Evolutionary conservation across 1,139 yeast genomes (phyloP), one percentile per base, ranked within the genome.

Genomic region (Casaregolazyma suthepensis): DNA sequence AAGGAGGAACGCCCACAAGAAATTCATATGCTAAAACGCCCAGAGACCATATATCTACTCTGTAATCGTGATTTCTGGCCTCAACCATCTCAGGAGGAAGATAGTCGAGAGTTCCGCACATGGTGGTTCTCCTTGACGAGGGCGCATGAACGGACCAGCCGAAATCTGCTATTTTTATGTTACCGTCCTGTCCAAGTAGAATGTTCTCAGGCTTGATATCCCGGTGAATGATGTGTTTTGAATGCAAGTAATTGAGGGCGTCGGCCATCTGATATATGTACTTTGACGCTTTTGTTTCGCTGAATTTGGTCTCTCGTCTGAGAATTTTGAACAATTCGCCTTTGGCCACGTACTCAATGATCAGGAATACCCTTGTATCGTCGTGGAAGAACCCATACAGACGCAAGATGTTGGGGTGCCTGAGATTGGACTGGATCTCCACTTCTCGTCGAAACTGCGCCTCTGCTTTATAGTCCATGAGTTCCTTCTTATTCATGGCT

Each of bases 21-120:
- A 93, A 79, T 67, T 93, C 99, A 65, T 86, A 93, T 57, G 91
- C 79, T 46, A 93, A 71, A 1, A 93, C 83, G 0, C 99, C 99
- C 54, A 93, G 73, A 0, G 98, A 89, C 99, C 99, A 93, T 12
- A 87, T 78, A 66, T 93, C 99, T 0, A 89, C 96, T 47, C 77
- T 75, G 54, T 77, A 78, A 63, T 87, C 94, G 64, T 93, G 96
- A 38, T 83, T 86, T 62, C 80, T 81, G 1, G 87, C 83, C 61
- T 86, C 95, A 13, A 93, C 88, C 88, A 93, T 86, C 71, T 93
- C 99, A 2, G 99, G 99, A 0, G 99, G 95, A 17, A 93, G 71
- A 64, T 93, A 93, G 68, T 93, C 99, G 43, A 93, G 75, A 0
- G 99, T 93, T 0, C 99, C 99, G 70, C 99, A 93, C 72, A 93